phyloP scores from a whole-genome alignment of 257 asterid species.

The Solanum virginianum region DNA sequence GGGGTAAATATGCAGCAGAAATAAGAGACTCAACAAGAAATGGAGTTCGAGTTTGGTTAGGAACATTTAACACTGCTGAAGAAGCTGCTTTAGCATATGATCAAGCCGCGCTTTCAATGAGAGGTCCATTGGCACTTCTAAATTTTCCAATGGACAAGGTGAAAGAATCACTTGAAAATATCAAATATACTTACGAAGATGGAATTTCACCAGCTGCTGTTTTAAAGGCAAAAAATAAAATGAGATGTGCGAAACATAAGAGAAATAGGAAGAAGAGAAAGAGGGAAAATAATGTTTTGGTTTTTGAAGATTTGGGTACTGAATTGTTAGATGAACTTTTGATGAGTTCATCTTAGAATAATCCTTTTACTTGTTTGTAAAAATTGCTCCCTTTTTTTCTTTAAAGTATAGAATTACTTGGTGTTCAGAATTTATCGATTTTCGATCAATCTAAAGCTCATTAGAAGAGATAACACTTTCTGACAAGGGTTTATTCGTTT shows the following conservation, averaged over 20 bases:
- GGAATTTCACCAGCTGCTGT: constrained; percentile 27
- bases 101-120: constrained; percentile 27
- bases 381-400: not conserved
- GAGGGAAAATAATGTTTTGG: constrained; percentile 1
- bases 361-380: not conserved
- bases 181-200: not conserved
- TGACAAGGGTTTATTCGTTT: rapidly evolving
- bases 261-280: not conserved
- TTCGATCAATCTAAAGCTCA: not conserved
- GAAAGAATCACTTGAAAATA: constrained; percentile 7
- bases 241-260: not conserved
- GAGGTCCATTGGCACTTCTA: constrained; percentile 11
- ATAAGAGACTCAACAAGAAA: constrained; percentile 34
- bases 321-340: constrained; percentile 21
- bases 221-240: constrained; percentile 13
- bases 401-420: not conserved
- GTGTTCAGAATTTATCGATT: not conserved
- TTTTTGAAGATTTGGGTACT: constrained; percentile 24
- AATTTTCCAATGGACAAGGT: constrained; percentile 20
- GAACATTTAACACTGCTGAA: constrained; percentile 17
- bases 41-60: constrained; percentile 31
- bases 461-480: not conserved
- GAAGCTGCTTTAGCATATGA: constrained; percentile 32
- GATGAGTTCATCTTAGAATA: not conserved
- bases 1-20: constrained; percentile 37